phyloP scores from a whole-genome alignment of 2,329 filamentous ascomycete genomes.

The Periconia macrospinosa region DNA sequence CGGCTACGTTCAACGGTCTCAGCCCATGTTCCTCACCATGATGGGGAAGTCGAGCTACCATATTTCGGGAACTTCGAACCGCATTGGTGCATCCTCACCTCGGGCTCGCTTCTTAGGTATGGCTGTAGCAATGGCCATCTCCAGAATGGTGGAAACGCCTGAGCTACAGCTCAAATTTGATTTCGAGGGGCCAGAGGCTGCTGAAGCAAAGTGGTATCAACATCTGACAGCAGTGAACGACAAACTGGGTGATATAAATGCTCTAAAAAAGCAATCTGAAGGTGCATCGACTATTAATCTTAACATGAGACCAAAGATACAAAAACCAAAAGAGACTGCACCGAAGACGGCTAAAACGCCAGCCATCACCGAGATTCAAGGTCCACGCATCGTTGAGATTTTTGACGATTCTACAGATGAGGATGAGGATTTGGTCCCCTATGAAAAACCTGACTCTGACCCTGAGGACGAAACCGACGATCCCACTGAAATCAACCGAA shows the following conservation, averaged over 20 bases:
- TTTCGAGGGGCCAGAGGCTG: slow-evolving; percentile 72
- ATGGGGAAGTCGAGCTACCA: slow-evolving; percentile 73
- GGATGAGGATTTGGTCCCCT: slow-evolving; percentile 68
- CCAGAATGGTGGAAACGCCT: slow-evolving; percentile 64
- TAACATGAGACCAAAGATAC: background rate
- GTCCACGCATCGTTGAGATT: slow-evolving; percentile 55
- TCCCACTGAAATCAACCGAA: slow-evolving; percentile 78
- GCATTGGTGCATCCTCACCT: slow-evolving; percentile 74
- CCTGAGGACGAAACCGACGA: slow-evolving; percentile 92
- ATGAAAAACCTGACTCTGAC: slow-evolving; percentile 85
- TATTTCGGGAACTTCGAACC: slow-evolving; percentile 79
- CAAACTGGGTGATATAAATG: slow-evolving; percentile 52
- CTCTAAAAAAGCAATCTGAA: slow-evolving; percentile 15
- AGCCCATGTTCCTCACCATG: slow-evolving; percentile 67
- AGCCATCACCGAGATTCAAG: slow-evolving; percentile 26
- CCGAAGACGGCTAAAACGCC: slow-evolving; percentile 11
- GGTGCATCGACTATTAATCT: background rate
- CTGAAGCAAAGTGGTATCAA: slow-evolving; percentile 77
- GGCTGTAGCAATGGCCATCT: slow-evolving; percentile 76
- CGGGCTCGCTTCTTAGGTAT: slow-evolving; percentile 84
- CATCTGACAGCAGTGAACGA: slow-evolving; percentile 66
- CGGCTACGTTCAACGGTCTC: slow-evolving; percentile 71
- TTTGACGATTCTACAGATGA: slow-evolving; percentile 51
- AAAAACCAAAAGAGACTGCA: slow-evolving; percentile 1
- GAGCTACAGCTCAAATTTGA: slow-evolving; percentile 80